Conservation (phyloP, 2,329 filamentous ascomycete species). For the Colletotrichum spaethianum region DNA sequence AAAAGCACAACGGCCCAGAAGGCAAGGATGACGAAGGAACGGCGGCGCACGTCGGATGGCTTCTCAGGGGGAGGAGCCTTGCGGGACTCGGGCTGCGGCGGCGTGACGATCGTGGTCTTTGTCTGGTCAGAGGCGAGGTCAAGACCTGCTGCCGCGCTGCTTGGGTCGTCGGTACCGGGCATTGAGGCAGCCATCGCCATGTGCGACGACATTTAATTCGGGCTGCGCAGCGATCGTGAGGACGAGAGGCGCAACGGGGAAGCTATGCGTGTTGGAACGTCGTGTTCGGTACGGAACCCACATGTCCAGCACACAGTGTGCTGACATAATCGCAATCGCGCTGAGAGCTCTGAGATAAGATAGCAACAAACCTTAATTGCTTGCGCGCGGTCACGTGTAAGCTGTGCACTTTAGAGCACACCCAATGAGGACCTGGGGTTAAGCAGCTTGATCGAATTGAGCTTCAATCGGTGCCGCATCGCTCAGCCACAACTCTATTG, state of each 20-base stretch:
- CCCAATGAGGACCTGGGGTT: no score
- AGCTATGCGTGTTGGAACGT: not conserved
- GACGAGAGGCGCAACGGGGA: not conserved
- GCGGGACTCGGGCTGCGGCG: constrained; percentile 39
- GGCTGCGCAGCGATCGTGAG: constrained; percentile 21
- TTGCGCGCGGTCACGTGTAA: not conserved
- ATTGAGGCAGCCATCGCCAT: constrained; percentile 32
- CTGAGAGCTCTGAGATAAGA: constrained; percentile 8
- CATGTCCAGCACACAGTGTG: not conserved
- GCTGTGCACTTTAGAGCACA: not conserved
- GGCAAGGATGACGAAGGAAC: constrained; percentile 83
- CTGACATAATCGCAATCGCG: not conserved
- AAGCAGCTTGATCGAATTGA: no score
- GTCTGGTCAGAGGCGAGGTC: constrained; percentile 3
- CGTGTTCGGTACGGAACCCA: not conserved
- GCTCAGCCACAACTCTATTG: no score
- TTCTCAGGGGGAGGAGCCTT: constrained; percentile 84
- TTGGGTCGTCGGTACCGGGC: constrained; percentile 20
- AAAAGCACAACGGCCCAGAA: constrained; percentile 92
- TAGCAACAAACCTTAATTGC: not conserved
- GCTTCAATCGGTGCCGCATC: no score
- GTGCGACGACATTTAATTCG: constrained; percentile 1
- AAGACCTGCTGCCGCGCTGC: constrained; percentile 11
- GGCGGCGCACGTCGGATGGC: constrained; percentile 75
- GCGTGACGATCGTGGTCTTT: constrained; percentile 2